phyloP scores from a whole-genome alignment of 2,329 filamentous ascomycete genomes.

The Curvularia eragrostidis region DNA sequence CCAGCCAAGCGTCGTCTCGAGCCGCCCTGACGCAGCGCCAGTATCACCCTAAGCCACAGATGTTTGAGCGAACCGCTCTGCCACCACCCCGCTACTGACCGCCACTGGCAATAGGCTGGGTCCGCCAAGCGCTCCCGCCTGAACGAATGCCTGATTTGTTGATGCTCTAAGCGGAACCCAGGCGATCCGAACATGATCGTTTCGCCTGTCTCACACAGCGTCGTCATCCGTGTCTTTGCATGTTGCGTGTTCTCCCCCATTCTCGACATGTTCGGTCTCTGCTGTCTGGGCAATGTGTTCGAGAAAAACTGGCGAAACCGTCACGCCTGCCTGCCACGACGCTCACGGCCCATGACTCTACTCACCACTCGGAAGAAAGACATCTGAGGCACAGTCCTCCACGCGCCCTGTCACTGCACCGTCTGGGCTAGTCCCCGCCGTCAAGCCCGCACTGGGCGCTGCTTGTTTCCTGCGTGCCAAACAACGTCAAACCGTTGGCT shows the following conservation, averaged over 20 bases:
- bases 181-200: constrained; percentile 41
- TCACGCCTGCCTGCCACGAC: neutral
- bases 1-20: constrained; percentile 27
- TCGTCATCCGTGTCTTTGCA: constrained; percentile 29
- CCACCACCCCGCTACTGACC: constrained; percentile 33
- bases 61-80: constrained; percentile 42
- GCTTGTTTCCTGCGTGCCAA: constrained; percentile 49
- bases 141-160: constrained; percentile 33
- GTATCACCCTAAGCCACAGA: constrained; percentile 40
- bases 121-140: constrained; percentile 36
- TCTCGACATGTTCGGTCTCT: neutral
- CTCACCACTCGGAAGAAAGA: neutral
- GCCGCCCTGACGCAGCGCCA: constrained; percentile 39
- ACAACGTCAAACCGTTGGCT: constrained; percentile 50
- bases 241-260: constrained; percentile 28
- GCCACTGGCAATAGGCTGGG: constrained; percentile 28
- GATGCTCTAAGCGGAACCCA: constrained; percentile 45
- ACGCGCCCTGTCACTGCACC: constrained; percentile 36
- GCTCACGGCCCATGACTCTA: neutral
- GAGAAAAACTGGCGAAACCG: neutral
- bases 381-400: constrained; percentile 38
- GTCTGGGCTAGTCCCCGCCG: constrained; percentile 47
- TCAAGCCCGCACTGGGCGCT: constrained; percentile 37
- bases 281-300: neutral
- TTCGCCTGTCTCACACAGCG: constrained; percentile 46